Evolutionary conservation across 306 rosid species (phyloP), one percentile per base, ranked within the genome.

Genomic region (Gynostemma pentaphyllum): DNA sequence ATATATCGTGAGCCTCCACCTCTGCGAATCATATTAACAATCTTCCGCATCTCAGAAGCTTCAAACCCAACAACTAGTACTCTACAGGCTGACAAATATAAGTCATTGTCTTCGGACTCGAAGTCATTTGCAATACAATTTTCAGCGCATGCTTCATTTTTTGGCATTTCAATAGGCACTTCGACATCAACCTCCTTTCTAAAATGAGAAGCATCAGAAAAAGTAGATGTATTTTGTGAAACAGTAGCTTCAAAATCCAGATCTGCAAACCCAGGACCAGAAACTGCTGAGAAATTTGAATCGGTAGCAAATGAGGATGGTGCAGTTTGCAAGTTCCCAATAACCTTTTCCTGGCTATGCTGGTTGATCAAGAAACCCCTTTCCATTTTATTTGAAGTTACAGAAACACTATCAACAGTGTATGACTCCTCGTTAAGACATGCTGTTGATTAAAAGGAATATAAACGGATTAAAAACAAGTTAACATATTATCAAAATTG

Each of bases 1-100:
- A 88, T 81, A 76, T 80, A 88, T 18, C 95, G 81, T 64, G 95
- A 83, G 45, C 95, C 98, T 68, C 96, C 98, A 47, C 96, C 98
- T 67, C 73, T 84, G 47, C 89, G 96, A 72, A 86, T 81, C 85
- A 88, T 80, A 88, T 76, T 86, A 64, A 88, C 84, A 62, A 92
- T 72, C 72, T 83, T 84, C 47, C 96, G 90, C 95, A 88, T 75
- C 79, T 88, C 88, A 57, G 87, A 73, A 65, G 86, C 90, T 79
- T 82, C 88, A 64, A 88, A 92, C 30, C 98, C 98, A 80, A 82
- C 81, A 64, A 86, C 78, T 29, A 74, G 68, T 67, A 92, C 81
- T 79, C 86, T 80, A 80, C 98, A 88, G 63, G 82, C 96, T 51
- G 98, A 88, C 74, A 92, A 82, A 73, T 86, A 92, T 55, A 88